phyloP scores from a whole-genome alignment of 2,329 filamentous ascomycete species.

The Stagonosporopsis tanaceti region DNA sequence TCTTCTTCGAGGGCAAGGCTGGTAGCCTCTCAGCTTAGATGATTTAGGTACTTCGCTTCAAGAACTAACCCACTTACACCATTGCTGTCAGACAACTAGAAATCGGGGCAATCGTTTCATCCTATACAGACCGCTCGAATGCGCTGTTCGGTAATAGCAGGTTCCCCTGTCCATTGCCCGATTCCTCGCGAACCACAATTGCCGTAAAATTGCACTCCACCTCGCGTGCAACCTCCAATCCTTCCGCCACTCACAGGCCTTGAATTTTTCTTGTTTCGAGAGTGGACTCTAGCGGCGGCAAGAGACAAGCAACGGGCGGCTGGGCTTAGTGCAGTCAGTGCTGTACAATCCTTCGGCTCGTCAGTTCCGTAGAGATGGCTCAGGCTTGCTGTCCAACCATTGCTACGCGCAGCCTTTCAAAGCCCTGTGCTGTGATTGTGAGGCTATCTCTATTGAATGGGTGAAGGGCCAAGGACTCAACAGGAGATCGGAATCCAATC shows the following conservation, averaged over 20 bases:
- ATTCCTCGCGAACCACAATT: constrained; percentile 1
- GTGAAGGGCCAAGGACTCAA: neutral
- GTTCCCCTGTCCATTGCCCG: neutral
- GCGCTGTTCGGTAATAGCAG: neutral
- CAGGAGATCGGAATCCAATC: neutral
- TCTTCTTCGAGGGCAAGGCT: neutral
- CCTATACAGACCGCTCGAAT: constrained; percentile 3
- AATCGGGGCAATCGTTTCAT: neutral
- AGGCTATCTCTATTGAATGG: neutral
- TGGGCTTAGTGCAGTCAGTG: neutral
- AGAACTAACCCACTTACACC: neutral
- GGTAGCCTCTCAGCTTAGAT: too few relatives aligned
- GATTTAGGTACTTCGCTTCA: neutral
- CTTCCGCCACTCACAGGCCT: neutral
- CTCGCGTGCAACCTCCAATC: constrained; percentile 1
- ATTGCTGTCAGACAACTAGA: neutral
- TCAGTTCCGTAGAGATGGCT: neutral
- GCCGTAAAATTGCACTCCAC: constrained; percentile 10
- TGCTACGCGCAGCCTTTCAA: neutral
- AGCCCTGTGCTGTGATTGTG: neutral
- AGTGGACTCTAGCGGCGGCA: neutral
- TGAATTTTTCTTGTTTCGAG: neutral
- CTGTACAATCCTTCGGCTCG: neutral
- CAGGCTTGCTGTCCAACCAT: neutral
- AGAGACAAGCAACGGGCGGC: constrained; percentile 9